Conservation (phyloP, 108 stramenopile genomes). For the Aureococcus anophagefferens region DNA sequence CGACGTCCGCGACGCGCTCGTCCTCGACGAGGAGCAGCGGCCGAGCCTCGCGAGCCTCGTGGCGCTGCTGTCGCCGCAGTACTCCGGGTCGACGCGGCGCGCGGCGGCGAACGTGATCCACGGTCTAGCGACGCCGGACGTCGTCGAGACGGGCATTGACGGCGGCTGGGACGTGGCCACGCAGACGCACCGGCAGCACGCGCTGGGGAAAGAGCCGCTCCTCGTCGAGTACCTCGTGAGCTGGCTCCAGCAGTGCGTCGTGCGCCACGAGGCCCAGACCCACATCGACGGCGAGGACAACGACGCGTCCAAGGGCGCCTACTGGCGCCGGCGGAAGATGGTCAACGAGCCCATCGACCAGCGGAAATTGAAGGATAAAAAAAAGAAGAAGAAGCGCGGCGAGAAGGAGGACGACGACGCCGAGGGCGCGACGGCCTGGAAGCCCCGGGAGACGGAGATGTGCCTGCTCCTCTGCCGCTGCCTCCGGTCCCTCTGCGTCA, state of each 20-base stretch:
- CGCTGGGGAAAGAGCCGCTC: not conserved
- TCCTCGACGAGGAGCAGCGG: not conserved
- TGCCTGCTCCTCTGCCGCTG: not conserved
- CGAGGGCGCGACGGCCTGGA: not conserved
- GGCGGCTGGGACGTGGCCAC: not conserved
- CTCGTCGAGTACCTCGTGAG: not conserved
- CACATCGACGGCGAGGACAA: not conserved
- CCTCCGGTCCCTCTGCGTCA: not conserved
- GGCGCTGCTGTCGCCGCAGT: not conserved
- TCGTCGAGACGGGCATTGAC: not conserved
- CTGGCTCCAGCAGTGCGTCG: not conserved
- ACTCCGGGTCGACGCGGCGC: not conserved
- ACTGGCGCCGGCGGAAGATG: too few relatives aligned
- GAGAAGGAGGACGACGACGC: too few relatives aligned
- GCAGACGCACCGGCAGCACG: not conserved
- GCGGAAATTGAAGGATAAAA: too few relatives aligned
- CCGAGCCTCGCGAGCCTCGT: not conserved
- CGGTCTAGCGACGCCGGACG: not conserved
- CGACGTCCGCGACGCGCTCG: not conserved
- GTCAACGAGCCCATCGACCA: too few relatives aligned
- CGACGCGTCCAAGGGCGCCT: too few relatives aligned
- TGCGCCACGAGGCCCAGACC: not conserved
- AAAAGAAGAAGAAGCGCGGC: not conserved
- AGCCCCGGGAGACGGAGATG: not conserved
- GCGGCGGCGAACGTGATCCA: not conserved